Evolutionary conservation across 2,329 filamentous ascomycete species (phyloP).

Genomic region (Penicillium sp.): DNA sequence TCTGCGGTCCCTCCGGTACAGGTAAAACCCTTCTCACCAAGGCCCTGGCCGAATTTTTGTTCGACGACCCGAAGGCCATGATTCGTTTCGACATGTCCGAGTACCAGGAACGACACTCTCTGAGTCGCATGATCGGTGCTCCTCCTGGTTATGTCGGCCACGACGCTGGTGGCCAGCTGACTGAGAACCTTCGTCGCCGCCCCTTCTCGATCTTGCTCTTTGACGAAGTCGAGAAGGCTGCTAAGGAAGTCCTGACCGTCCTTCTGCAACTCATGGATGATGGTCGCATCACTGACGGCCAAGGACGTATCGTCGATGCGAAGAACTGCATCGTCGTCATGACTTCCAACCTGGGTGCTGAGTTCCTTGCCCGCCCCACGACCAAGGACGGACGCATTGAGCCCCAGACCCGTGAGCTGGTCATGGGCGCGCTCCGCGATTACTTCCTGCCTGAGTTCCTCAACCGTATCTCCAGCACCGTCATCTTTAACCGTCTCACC

Average conservation of each 20-base stretch:
- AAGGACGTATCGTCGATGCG: conserved; percentile 90
- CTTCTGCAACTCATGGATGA: conserved; percentile 99
- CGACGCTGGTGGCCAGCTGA: conserved; percentile 92
- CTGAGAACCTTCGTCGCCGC: conserved; percentile 86
- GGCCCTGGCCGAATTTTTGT: conserved; percentile 93
- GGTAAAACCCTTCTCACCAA: conserved; percentile 98
- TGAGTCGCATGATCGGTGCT: conserved; percentile 96
- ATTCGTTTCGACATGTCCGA: conserved; percentile 99
- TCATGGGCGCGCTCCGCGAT: conserved; percentile 85
- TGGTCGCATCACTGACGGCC: conserved; percentile 95
- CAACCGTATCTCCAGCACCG: conserved; percentile 91
- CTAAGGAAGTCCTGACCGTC: conserved; percentile 94
- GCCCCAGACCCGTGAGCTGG: conserved; percentile 76
- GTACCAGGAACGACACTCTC: conserved; percentile 93
- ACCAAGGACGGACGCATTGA: conserved; percentile 82
- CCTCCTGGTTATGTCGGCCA: conserved; percentile 97
- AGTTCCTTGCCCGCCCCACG: conserved; percentile 80
- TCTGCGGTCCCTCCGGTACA: conserved; percentile 96
- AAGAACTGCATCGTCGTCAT: conserved; percentile 99
- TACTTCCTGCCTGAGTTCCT: conserved; percentile 99
- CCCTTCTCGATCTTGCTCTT: conserved; percentile 98
- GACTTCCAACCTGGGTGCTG: conserved; percentile 95
- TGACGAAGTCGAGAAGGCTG: conserved; percentile 97
- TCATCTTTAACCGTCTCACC: conserved; percentile 98
- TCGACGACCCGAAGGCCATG: conserved; percentile 96